Conservation (phyloP, 2,329 filamentous ascomycete species). For the Trichoderma harzianum region DNA sequence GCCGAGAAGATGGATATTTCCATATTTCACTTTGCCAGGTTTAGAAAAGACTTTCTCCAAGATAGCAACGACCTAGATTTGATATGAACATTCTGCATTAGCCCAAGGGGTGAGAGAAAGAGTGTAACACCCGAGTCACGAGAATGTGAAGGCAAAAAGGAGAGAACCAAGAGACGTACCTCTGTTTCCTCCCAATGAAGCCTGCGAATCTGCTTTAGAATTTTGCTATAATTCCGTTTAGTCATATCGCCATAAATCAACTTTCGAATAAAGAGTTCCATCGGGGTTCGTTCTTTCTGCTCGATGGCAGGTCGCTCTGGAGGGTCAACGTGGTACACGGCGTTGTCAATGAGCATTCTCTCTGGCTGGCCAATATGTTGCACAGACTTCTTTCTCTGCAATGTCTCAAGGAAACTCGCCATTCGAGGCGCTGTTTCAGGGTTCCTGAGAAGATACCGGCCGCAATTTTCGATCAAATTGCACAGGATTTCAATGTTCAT, state of each 20-base stretch:
- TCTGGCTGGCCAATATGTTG: slow-evolving; percentile 95
- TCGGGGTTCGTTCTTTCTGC: slow-evolving; percentile 91
- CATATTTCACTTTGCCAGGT: slow-evolving; percentile 95
- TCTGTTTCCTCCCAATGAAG: slow-evolving; percentile 97
- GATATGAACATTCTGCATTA: slow-evolving; percentile 9
- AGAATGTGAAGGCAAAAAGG: fast-evolving
- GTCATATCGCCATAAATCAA: slow-evolving; percentile 91
- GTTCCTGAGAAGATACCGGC: slow-evolving; percentile 87
- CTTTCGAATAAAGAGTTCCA: slow-evolving; percentile 89
- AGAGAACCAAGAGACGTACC: slow-evolving; percentile 36
- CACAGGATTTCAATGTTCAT: slow-evolving; percentile 99
- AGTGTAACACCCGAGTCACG: background rate
- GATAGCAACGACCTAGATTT: slow-evolving; percentile 61
- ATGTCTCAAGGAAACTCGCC: slow-evolving; percentile 87
- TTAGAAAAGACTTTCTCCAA: slow-evolving; percentile 92
- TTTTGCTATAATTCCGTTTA: slow-evolving; percentile 88
- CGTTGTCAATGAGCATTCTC: slow-evolving; percentile 97
- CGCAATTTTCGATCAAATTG: slow-evolving; percentile 93
- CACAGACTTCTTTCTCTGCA: slow-evolving; percentile 92
- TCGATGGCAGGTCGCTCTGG: slow-evolving; percentile 90
- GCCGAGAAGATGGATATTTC: slow-evolving; percentile 89
- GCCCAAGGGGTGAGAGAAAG: background rate
- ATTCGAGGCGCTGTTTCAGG: slow-evolving; percentile 91
- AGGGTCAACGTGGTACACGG: slow-evolving; percentile 95
- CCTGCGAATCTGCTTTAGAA: slow-evolving; percentile 89